Conservation (phyloP, 176 grass and related monocot species). For the Bolboschoenus planiculmis region DNA sequence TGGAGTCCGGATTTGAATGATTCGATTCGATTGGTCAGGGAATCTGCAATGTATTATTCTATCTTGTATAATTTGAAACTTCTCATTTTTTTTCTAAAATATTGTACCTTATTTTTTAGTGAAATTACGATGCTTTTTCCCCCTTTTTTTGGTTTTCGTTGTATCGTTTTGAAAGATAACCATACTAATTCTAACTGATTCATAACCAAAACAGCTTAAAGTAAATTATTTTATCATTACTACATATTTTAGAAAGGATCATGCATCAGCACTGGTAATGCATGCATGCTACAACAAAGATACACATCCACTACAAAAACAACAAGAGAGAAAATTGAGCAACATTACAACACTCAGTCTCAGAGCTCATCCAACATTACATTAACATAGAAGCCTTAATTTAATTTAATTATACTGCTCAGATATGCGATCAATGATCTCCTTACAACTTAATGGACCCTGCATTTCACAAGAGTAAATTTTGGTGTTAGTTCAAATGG, state of each 20-base stretch:
- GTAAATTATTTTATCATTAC: not conserved
- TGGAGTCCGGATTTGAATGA: no score
- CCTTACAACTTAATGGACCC: conserved; percentile 6
- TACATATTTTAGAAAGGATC: not conserved
- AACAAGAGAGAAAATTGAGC: not conserved
- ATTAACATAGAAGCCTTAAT: not conserved
- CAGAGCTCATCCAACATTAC: not conserved
- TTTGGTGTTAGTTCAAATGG: no score
- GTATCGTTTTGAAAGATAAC: not conserved
- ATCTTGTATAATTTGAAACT: no score
- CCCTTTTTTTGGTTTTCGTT: not conserved
- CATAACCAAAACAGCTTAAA: not conserved
- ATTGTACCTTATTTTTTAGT: no score
- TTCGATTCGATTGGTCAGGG: no score
- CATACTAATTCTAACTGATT: not conserved
- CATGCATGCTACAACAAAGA: not conserved
- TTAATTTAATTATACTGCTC: not conserved
- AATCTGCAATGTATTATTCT: no score
- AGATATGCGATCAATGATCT: not conserved
- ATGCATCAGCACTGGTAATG: not conserved
- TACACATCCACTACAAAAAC: not conserved
- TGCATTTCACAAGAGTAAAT: not conserved
- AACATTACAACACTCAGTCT: not conserved
- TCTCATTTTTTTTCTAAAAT: no score
- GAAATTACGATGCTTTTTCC: no score